These are phyloP conservation scores for Tolypocladium ovalisporum DNA, from an alignment of 2,329 filamentous ascomycete genomes.

Conservation along the genomic window DNA sequence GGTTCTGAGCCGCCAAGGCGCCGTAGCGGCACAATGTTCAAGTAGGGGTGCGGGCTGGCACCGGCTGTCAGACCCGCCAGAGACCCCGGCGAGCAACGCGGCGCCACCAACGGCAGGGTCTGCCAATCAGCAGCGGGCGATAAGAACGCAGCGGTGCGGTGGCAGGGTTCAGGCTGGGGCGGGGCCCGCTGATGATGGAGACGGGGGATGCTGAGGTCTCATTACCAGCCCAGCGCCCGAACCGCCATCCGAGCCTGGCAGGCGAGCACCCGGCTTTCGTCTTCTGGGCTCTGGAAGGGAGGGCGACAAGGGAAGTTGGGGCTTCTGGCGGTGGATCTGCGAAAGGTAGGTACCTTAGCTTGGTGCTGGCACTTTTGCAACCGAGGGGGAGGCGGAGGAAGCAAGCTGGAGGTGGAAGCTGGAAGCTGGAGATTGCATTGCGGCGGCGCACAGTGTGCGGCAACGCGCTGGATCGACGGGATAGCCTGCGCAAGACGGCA, in stretches of 20 bases:
- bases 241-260: too few species aligned
- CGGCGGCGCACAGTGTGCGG: not conserved
- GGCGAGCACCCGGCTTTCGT: too few species aligned
- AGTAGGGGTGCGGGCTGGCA: not conserved
- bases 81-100: not conserved
- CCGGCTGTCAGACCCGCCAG: not conserved
- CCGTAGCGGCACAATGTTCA: not conserved
- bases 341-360: not conserved
- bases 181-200: too few species aligned
- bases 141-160: not conserved
- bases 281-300: not conserved
- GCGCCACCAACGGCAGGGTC: not conserved
- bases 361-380: not conserved
- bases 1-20: not conserved
- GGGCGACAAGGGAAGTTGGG: not conserved
- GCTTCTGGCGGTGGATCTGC: not conserved
- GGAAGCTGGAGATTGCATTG: too few species aligned
- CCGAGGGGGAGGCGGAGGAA: too few species aligned
- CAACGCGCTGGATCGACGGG: not conserved
- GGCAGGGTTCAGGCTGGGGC: not conserved
- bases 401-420: not conserved
- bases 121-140: slow-evolving; percentile 2
- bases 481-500: too few species aligned
- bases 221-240: not conserved
- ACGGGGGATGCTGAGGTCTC: not conserved